Evolutionary conservation across 2,329 filamentous ascomycete genomes (phyloP).

Genomic region (Neodidymelliopsis sp.): DNA sequence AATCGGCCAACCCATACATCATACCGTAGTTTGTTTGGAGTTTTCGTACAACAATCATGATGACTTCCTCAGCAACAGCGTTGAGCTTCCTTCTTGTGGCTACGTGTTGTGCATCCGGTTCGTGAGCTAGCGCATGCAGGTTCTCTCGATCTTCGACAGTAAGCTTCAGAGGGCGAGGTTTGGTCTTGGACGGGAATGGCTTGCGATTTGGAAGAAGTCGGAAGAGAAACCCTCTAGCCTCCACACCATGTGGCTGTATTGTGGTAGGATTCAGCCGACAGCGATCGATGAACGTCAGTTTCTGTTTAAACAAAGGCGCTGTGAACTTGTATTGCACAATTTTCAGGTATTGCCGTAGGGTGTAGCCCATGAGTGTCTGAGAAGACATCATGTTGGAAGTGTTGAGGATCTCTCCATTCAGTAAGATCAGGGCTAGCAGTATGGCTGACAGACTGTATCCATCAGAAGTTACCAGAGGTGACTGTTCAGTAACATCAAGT

Average conservation of each 20-base stretch:
- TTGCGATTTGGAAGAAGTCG: background rate
- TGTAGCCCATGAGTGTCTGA: background rate
- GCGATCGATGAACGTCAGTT: conserved; percentile 24
- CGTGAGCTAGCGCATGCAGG: background rate
- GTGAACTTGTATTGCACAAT: conserved; percentile 9
- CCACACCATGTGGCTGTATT: conserved; percentile 14
- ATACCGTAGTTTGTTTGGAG: background rate
- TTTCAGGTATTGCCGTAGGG: conserved; percentile 8
- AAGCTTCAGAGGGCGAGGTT: background rate
- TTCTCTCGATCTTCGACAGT: background rate
- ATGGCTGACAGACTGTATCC: conserved; percentile 24
- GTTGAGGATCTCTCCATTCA: conserved; percentile 30
- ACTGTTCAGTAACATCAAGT: conserved; percentile 13
- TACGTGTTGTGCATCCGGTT: background rate
- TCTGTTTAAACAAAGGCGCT: conserved; percentile 6
- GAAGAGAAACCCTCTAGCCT: conserved; percentile 22
- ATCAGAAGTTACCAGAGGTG: background rate
- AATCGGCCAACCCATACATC: background rate
- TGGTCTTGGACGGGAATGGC: background rate
- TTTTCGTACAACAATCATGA: background rate
- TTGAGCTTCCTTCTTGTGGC: background rate
- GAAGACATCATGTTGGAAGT: background rate
- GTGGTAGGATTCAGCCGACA: conserved; percentile 22
- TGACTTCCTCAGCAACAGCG: background rate
- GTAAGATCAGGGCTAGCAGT: conserved; percentile 21